A percentile compares a stretch with the other conserved stretches of the same genome.
phyloP scores from a whole-genome alignment of 495 filamentous ascomycete genomes.

The Platismatia glauca region DNA sequence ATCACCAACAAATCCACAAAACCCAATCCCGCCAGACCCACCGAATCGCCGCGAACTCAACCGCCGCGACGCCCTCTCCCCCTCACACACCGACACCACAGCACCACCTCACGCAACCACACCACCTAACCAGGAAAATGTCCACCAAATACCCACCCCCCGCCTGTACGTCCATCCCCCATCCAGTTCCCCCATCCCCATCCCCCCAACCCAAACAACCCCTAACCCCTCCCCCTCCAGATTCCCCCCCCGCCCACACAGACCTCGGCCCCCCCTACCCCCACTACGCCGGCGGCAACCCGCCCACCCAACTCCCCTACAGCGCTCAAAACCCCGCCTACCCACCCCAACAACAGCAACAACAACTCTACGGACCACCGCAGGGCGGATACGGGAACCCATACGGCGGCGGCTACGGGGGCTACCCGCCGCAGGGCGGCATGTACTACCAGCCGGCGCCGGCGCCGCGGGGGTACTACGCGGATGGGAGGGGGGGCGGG shows the following conservation, averaged over 20 bases:
- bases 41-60: not conserved
- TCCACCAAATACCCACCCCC: constrained; percentile 12
- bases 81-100: not conserved
- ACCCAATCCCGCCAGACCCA: too few species aligned
- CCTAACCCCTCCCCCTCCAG: too few species aligned
- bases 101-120: too few species aligned
- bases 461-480: constrained; percentile 24
- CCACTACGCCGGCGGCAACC: not conserved
- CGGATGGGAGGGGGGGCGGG: constrained; percentile 15
- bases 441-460: constrained; percentile 25
- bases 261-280: constrained; percentile 14
- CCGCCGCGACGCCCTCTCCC: not conserved
- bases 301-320: not conserved
- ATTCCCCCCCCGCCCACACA: constrained; percentile 17
- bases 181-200: too few species aligned
- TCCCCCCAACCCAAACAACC: too few species aligned
- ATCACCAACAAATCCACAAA: too few species aligned
- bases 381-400: constrained; percentile 2
- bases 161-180: constrained; percentile 19
- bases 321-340: not conserved
- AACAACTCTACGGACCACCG: not conserved
- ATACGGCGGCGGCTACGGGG: not conserved
- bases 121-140: not conserved
- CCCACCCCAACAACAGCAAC: not conserved
- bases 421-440: too few species aligned